phyloP scores from a whole-genome alignment of 2,329 filamentous ascomycete species.

The Fusarium acutatum region DNA sequence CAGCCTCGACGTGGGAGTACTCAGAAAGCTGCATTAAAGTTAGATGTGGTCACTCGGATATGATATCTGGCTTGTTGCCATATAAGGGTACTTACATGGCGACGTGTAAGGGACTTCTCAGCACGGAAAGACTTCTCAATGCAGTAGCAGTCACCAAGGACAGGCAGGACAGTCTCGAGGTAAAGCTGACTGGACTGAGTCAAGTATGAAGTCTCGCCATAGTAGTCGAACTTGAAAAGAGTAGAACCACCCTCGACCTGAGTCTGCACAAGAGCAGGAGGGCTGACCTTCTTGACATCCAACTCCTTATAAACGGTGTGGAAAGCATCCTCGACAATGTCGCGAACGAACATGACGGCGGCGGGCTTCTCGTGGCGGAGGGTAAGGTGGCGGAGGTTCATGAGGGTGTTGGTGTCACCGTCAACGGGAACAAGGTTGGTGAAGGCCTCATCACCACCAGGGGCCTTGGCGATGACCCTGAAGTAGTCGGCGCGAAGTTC shows the following conservation, averaged over 20 bases:
- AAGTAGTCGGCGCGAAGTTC: conserved; percentile 94
- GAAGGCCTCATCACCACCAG: conserved; percentile 88
- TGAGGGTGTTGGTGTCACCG: conserved; percentile 58
- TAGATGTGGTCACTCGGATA: background rate
- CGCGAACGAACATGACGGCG: conserved; percentile 87
- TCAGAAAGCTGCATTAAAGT: conserved; percentile 70
- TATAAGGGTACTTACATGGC: conserved; percentile 63
- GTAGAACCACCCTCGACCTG: conserved; percentile 94
- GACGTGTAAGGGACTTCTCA: conserved; percentile 92
- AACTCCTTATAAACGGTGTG: conserved; percentile 79
- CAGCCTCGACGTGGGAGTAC: conserved; percentile 96
- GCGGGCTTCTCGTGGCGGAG: conserved; percentile 85
- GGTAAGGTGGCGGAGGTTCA: conserved; percentile 84
- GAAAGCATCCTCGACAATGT: conserved; percentile 83
- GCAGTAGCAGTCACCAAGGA: conserved; percentile 94
- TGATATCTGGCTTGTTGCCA: background rate
- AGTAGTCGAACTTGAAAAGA: conserved; percentile 89
- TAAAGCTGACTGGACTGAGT: conserved; percentile 98
- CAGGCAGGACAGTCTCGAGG: conserved; percentile 91
- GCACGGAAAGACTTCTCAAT: conserved; percentile 99
- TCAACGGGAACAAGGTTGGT: conserved; percentile 71
- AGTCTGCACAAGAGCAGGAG: conserved; percentile 92
- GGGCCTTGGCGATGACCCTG: conserved; percentile 74
- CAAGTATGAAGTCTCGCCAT: conserved; percentile 88
- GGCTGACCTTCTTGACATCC: conserved; percentile 82